These are phyloP conservation scores for Arachis hypogaea DNA, from an alignment of 306 rosid species.

Conservation along the genomic window DNA sequence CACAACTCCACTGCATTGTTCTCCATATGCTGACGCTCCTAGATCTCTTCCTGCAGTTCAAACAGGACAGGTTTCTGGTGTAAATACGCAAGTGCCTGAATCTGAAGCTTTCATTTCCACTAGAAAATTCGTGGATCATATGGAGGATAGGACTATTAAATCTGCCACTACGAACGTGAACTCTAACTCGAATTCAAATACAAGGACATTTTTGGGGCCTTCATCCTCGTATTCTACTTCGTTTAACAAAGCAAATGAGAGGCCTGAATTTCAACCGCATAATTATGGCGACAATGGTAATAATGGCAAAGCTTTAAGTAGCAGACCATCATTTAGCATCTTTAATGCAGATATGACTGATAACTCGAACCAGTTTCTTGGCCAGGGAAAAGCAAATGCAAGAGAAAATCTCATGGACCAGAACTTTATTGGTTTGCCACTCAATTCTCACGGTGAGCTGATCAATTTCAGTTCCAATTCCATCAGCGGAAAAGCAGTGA, in stretches of 20 bases:
- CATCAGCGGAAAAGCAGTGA: constrained; percentile 35
- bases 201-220: constrained; percentile 46
- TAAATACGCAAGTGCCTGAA: constrained; percentile 43
- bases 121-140: constrained; percentile 46
- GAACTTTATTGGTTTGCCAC: constrained; percentile 66
- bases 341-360: constrained; percentile 44
- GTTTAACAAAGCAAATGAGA: constrained; percentile 45
- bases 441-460: constrained; percentile 76
- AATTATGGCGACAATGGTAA: constrained; percentile 37
- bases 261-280: constrained; percentile 43
- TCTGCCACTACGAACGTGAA: constrained; percentile 39
- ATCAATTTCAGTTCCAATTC: constrained; percentile 58
- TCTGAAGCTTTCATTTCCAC: constrained; percentile 43
- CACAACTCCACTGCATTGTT: constrained; percentile 30
- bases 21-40: constrained; percentile 47
- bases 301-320: constrained; percentile 34
- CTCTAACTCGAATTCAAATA: constrained; percentile 41
- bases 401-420: constrained; percentile 47
- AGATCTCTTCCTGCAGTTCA: constrained; percentile 41
- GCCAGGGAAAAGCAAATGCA: constrained; percentile 45
- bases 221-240: constrained; percentile 47
- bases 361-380: constrained; percentile 38
- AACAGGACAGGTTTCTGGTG: constrained; percentile 38
- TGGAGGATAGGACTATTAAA: constrained; percentile 46
- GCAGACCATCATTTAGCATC: constrained; percentile 34